Base-by-base conservation (phyloP, 495 filamentous ascomycete genomes). In the Astrothelium macrocarpum region DNA sequence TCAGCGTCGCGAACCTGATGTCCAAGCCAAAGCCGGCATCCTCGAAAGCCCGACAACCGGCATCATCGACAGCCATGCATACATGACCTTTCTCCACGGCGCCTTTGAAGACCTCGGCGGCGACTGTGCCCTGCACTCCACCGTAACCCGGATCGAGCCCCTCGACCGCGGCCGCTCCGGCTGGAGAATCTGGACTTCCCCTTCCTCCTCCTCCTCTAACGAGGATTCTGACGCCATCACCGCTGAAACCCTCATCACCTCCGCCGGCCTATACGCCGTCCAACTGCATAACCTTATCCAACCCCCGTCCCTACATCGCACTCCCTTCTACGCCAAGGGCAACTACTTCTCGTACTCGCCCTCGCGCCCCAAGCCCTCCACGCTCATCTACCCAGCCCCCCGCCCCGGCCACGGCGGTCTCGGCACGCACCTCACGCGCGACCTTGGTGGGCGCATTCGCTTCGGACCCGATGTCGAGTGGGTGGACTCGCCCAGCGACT, bases 391-490 rank as follows among this genome's bases (percentile, higher is more conserved):
- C 71, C 94, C 94, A 1, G 90, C 86, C 0, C 90, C 91, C 0
- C 73, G 87, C 10, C 87, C 89, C 0, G 91, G 92, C 14, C 81
- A 85, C 43, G 92, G 83, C 53, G 94, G 94, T 0, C 79, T 98
- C 10, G 94, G 94, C 46, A 97, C 94, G 1, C 94, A 98, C 76
- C 77, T 98, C 4, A 98, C 94, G 0, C 80, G 97, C 23, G 94
- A 98, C 71, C 80, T 97, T 78, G 83, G 81, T 0, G 93, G 91
- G 0, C 82, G 89, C 0, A 82, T 97, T 31, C 87, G 92, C 39
- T 98, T 98, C 71, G 94, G 94, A 0, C 94, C 94, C 0, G 94
- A 98, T 70, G 90, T 97, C 14, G 91, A 97, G 73, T 97, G 95
- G 94, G 85, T 95, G 0, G 78, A 84, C 46, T 81, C 83, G 42